Base-by-base conservation (phyloP, 176 grass and related monocot species). In the Paspalum notatum region DNA sequence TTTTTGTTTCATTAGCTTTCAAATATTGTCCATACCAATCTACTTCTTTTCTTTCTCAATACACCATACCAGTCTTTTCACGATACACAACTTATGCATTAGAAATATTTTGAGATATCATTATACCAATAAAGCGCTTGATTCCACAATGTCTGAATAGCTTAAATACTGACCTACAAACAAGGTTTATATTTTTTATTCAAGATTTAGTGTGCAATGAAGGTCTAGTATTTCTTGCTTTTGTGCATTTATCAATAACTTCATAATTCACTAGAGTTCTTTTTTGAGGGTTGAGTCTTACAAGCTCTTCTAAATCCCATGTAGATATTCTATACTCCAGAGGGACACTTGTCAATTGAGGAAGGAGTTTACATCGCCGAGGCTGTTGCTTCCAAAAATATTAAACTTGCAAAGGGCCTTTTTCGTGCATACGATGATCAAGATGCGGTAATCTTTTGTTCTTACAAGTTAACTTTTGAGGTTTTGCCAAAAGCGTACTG, bases 321-420 rank as follows among this genome's bases (percentile, higher is more conserved):
- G 51, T 79, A 98, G 95, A 91, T 98, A 80, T 93, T 95, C 79
- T 95, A 87, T 85, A 93, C 92, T 69, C 86, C 90, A 72, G 95
- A 98, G 88, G 92, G 92, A 22, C 83, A 93, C 75, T 63, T 98
- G 51, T 94, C 90, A 66, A 85, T 68, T 12, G 95, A 98, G 62
- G 90, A 95, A 91, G 95, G 95, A 69, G 58, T 98, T 83, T 98
- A 98, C 85, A 77, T 98, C 49, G 92, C 95, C 8, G 95, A 93
- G 86, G 75, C 92, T 61, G 84, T 98, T 74, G 69, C 76, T 83
- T 79, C 81, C 20, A 98, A 91, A 87, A 98, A 95, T 65, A 90
- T 81, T 68, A 94, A 88, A 86, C 92, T 92, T 78, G 88, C 92
- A 7, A 95, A 98, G 82, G 95, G 95, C 12, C 90, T 90, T 87